phyloP scores from a whole-genome alignment of 2,329 filamentous ascomycete genomes.

The Pseudogymnoascus pannorum region DNA sequence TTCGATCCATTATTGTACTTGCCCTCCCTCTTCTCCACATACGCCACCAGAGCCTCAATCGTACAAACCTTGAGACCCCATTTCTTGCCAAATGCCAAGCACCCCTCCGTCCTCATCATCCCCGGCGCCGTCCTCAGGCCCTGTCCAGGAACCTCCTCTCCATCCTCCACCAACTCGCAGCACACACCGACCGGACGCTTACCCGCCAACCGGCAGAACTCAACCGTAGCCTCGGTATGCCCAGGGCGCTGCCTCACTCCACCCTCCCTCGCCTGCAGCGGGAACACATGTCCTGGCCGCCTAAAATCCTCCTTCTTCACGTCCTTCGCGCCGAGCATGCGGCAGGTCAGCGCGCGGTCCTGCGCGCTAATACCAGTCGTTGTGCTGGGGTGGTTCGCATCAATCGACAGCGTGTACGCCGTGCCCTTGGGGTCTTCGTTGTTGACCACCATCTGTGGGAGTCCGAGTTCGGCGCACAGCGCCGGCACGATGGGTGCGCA shows the following conservation, averaged over 20 bases:
- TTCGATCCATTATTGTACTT: conserved; percentile 29
- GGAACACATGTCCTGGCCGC: conserved; percentile 84
- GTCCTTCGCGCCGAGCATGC: conserved; percentile 63
- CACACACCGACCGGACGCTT: conserved; percentile 74
- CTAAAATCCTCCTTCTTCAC: conserved; percentile 53
- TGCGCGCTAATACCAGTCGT: conserved; percentile 87
- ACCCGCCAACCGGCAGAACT: conserved; percentile 80
- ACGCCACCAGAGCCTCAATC: conserved; percentile 79
- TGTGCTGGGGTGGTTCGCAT: conserved; percentile 63
- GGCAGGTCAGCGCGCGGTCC: conserved; percentile 77
- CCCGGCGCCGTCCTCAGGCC: conserved; percentile 61
- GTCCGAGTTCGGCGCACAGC: conserved; percentile 61
- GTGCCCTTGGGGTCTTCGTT: conserved; percentile 78
- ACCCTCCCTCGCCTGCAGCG: conserved; percentile 69
- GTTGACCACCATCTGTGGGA: conserved; percentile 81
- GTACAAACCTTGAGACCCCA: conserved; percentile 93
- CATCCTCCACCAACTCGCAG: conserved; percentile 85
- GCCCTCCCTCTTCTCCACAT: conserved; percentile 70
- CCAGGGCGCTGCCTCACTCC: conserved; percentile 74
- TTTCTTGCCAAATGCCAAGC: conserved; percentile 76
- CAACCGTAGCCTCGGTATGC: conserved; percentile 89
- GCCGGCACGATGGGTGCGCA: conserved; percentile 73
- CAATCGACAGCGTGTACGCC: conserved; percentile 87
- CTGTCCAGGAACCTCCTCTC: conserved; percentile 60
- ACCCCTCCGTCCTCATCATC: conserved; percentile 88